Conservation (phyloP, 2,329 filamentous ascomycete species). For the Westerdykella aurantiaca region DNA sequence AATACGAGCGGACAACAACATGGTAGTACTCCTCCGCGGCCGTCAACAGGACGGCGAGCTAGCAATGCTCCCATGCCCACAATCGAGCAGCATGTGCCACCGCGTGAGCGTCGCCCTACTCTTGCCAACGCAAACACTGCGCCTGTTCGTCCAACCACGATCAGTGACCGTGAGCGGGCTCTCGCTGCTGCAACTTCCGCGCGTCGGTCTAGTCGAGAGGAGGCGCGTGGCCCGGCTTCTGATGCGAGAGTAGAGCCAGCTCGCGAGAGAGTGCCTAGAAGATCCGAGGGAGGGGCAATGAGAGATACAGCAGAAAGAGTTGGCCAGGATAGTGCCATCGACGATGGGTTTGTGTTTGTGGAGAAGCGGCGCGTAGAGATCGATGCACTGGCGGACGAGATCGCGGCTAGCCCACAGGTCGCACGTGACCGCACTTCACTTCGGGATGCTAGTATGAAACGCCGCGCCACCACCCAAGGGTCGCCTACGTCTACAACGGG, state of each 20-base stretch:
- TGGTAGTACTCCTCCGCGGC: constrained; percentile 20
- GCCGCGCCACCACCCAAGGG: constrained; percentile 74
- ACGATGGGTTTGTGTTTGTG: constrained; percentile 91
- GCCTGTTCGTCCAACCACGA: constrained; percentile 37
- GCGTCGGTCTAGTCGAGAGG: constrained; percentile 54
- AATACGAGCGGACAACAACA: constrained; percentile 21
- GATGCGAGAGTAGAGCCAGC: constrained; percentile 46
- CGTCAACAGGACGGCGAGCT: constrained; percentile 19
- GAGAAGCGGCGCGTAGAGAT: constrained; percentile 95
- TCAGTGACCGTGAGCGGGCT: constrained; percentile 32
- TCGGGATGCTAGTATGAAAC: constrained; percentile 59
- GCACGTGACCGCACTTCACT: constrained; percentile 44
- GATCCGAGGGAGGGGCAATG: constrained; percentile 33
- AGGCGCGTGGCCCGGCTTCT: constrained; percentile 40
- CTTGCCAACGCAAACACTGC: constrained; percentile 43
- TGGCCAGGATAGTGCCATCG: constrained; percentile 82
- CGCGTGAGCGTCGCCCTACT: constrained; percentile 41
- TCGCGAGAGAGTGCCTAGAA: constrained; percentile 39
- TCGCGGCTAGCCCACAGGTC: constrained; percentile 70
- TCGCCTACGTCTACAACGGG: constrained; percentile 63
- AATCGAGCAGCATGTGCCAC: constrained; percentile 31
- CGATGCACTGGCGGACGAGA: constrained; percentile 91
- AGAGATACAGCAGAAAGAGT: constrained; percentile 55
- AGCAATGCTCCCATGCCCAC: constrained; percentile 32
- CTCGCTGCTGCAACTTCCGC: constrained; percentile 48